phyloP scores from a whole-genome alignment of 306 rosid species.

The Hippophae rhamnoides region DNA sequence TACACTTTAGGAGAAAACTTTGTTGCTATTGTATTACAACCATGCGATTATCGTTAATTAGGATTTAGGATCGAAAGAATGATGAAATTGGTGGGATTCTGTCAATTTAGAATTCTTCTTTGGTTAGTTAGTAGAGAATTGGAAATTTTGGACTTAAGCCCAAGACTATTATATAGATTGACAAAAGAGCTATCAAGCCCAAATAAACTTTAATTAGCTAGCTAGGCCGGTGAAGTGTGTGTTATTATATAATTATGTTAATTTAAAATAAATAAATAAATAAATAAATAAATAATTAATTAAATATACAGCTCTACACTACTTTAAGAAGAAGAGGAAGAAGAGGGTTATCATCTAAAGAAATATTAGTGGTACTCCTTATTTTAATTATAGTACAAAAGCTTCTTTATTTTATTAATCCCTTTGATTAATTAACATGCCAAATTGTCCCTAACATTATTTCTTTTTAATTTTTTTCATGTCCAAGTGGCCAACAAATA shows the following conservation, averaged over 20 bases:
- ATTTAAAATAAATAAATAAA: not conserved
- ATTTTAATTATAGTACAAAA: constrained; percentile 10
- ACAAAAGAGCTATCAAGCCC: too few relatives aligned
- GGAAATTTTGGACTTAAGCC: too few relatives aligned
- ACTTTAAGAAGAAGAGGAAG: constrained; percentile 13
- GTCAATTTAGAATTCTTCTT: too few relatives aligned
- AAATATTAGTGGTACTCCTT: constrained; percentile 7
- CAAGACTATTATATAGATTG: too few relatives aligned
- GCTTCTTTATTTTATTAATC: constrained; percentile 10
- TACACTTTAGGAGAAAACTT: too few relatives aligned
- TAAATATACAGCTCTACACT: constrained; percentile 1
- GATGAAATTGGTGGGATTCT: too few relatives aligned
- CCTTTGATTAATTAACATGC: constrained; percentile 16
- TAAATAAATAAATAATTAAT: not conserved
- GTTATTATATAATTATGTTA: not conserved
- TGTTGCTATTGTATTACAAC: too few relatives aligned
- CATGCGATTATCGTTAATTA: too few relatives aligned
- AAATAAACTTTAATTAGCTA: too few relatives aligned
- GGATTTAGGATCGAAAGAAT: too few relatives aligned
- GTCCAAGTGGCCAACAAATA: constrained; percentile 49
- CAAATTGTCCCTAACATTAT: constrained; percentile 27
- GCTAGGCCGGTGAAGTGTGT: too few relatives aligned
- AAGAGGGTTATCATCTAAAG: constrained; percentile 8
- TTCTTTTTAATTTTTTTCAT: constrained; percentile 9
- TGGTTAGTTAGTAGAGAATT: too few relatives aligned